Evolutionary conservation across 352 stramenopile genomes (phyloP).

Genomic region (Phytophthora brassicae): DNA sequence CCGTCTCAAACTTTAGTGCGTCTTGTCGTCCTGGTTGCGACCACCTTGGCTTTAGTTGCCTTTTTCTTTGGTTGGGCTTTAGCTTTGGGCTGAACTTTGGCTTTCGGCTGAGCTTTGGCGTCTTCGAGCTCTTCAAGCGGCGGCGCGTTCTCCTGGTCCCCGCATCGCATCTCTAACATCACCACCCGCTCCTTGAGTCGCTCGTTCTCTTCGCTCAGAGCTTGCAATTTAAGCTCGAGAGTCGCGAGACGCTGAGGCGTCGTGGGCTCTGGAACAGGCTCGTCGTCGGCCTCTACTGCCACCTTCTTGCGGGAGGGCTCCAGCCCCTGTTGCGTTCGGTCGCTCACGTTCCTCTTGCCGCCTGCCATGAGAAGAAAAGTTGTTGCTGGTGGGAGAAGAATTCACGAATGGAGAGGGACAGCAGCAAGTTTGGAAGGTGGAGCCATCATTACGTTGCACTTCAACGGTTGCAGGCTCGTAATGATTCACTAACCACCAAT

Average conservation of each 20-base stretch:
- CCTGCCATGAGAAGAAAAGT: not conserved
- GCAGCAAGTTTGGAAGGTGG: not conserved
- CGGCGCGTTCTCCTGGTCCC: not conserved
- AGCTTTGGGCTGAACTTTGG: too few species aligned
- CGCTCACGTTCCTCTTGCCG: constrained; percentile 1
- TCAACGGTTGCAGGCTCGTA: not conserved
- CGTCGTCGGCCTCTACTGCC: not conserved
- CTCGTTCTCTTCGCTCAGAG: constrained; percentile 15
- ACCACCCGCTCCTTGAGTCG: constrained; percentile 20
- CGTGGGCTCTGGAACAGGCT: constrained; percentile 15
- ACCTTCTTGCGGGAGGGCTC: constrained; percentile 11
- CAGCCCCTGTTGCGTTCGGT: not conserved
- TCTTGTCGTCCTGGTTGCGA: not conserved
- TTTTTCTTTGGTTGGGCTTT: not conserved
- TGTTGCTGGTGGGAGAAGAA: not conserved
- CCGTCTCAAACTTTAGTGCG: not conserved
- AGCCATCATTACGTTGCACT: not conserved
- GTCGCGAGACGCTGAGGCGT: constrained; percentile 7
- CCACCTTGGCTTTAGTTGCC: not conserved
- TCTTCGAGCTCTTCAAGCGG: not conserved
- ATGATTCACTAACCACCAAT: not conserved
- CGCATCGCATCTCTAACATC: constrained; percentile 2
- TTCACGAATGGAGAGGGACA: not conserved
- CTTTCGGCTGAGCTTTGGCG: constrained; percentile 1
- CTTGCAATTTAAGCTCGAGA: constrained; percentile 15